These are phyloP conservation scores for Lecanicillium sp. DNA, from an alignment of 2,329 filamentous ascomycete species.

Conservation along the genomic window DNA sequence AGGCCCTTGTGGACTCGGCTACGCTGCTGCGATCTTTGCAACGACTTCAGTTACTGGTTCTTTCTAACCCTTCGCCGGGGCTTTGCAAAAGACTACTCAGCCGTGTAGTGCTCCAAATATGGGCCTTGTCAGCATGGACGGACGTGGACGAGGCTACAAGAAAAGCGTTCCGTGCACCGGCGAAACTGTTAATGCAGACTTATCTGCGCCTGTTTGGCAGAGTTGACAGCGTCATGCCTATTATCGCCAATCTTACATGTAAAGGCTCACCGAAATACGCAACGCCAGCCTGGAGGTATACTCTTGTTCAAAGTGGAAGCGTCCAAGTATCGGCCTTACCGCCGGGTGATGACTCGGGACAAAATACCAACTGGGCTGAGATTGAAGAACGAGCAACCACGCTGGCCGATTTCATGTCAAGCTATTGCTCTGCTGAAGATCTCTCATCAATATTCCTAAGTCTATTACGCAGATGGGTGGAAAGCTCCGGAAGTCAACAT, in stretches of 20 bases:
- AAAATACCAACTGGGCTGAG: slow-evolving; percentile 30
- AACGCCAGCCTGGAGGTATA: slow-evolving; percentile 44
- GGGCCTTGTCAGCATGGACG: slow-evolving; percentile 50
- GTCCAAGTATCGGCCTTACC: slow-evolving; percentile 20
- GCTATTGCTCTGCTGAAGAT: slow-evolving; percentile 44
- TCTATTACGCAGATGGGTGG: slow-evolving; percentile 51
- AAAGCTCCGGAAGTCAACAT: slow-evolving; percentile 16
- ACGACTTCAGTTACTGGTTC: slow-evolving; percentile 46
- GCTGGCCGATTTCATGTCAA: slow-evolving; percentile 41
- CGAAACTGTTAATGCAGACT: slow-evolving; percentile 43
- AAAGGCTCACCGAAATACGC: slow-evolving; percentile 32
- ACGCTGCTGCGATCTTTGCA: slow-evolving; percentile 43
- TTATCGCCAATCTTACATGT: slow-evolving; percentile 49
- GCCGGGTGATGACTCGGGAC: slow-evolving; percentile 6
- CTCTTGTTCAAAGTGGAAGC: slow-evolving; percentile 39
- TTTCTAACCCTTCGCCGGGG: slow-evolving; percentile 59
- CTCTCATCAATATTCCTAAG: slow-evolving; percentile 52
- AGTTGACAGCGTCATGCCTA: slow-evolving; percentile 34
- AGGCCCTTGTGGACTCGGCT: slow-evolving; percentile 35
- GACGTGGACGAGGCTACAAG: slow-evolving; percentile 22
- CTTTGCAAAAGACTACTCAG: slow-evolving; percentile 53
- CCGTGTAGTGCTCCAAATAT: slow-evolving; percentile 52
- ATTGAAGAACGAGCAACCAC: slow-evolving; percentile 39
- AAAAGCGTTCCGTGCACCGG: slow-evolving; percentile 33
- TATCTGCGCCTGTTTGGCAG: slow-evolving; percentile 50